Evolutionary conservation across 495 filamentous ascomycete genomes (phyloP).

Genomic region (Immersiella caudata): DNA sequence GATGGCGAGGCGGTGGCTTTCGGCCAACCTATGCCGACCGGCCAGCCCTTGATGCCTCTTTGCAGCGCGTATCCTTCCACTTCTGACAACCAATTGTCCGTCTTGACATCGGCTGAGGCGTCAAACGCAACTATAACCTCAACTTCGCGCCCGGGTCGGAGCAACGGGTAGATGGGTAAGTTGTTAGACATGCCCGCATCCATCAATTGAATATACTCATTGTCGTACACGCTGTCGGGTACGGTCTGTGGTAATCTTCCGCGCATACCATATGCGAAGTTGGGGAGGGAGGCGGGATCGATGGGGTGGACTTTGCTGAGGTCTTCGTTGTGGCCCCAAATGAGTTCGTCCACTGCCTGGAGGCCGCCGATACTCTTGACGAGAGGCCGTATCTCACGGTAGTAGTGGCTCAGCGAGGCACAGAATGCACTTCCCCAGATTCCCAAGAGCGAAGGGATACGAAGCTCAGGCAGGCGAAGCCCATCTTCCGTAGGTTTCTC

Average conservation of each 20-base stretch:
- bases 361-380: constrained; percentile 74
- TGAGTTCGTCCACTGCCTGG: constrained; percentile 76
- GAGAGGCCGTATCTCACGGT: constrained; percentile 84
- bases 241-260: constrained; percentile 70
- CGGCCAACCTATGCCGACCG: constrained; percentile 89
- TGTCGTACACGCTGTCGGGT: constrained; percentile 71
- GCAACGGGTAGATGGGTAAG: constrained; percentile 89
- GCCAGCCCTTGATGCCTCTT: constrained; percentile 90
- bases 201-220: constrained; percentile 80
- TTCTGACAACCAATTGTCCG: constrained; percentile 81
- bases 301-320: constrained; percentile 90
- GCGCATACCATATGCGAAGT: constrained; percentile 80
- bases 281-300: constrained; percentile 84
- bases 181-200: constrained; percentile 99
- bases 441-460: constrained; percentile 80
- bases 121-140: constrained; percentile 74
- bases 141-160: constrained; percentile 82
- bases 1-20: constrained; percentile 55
- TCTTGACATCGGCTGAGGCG: constrained; percentile 45
- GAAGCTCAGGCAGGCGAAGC: constrained; percentile 74
- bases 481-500: constrained; percentile 59
- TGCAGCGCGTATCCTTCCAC: constrained; percentile 90
- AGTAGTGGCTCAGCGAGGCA: constrained; percentile 92
- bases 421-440: constrained; percentile 97
- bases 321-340: constrained; percentile 79